Evolutionary conservation across 441 rosid genomes (phyloP).

Genomic region (Raphanus hybrid): DNA sequence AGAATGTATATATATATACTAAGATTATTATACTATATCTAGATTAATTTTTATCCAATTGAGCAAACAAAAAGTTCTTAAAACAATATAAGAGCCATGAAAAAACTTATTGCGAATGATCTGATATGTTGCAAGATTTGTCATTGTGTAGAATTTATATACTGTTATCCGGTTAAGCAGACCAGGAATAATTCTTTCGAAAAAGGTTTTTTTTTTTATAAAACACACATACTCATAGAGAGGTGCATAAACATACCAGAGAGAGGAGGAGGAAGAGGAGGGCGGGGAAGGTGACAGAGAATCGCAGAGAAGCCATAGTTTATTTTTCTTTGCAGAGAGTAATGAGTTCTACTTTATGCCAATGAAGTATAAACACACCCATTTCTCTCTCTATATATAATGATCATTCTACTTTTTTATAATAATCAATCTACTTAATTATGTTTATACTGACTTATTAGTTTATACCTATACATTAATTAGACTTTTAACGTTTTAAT

Average conservation of each 20-base stretch:
- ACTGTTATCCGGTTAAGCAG: constrained; percentile 1
- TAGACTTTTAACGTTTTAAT: not conserved
- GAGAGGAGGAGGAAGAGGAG: constrained; percentile 32
- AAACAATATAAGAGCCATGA: constrained; percentile 2
- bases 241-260: constrained; percentile 31
- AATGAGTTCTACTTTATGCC: constrained; percentile 28
- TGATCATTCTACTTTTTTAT: not conserved
- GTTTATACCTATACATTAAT: constrained; percentile 16
- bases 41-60: not conserved
- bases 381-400: constrained; percentile 17
- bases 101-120: not conserved
- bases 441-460: not conserved
- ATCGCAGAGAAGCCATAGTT: constrained; percentile 34
- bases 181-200: constrained; percentile 9
- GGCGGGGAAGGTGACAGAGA: constrained; percentile 24
- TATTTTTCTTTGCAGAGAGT: constrained; percentile 1
- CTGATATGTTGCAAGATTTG: constrained; percentile 14
- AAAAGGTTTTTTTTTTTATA: not conserved
- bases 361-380: constrained; percentile 14
- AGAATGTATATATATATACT: not conserved
- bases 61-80: not conserved
- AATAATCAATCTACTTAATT: not conserved
- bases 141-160: not conserved
- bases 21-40: not conserved
- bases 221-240: not conserved